Conservation (phyloP, 768 basidiomycete species). For the Russula lepida region DNA sequence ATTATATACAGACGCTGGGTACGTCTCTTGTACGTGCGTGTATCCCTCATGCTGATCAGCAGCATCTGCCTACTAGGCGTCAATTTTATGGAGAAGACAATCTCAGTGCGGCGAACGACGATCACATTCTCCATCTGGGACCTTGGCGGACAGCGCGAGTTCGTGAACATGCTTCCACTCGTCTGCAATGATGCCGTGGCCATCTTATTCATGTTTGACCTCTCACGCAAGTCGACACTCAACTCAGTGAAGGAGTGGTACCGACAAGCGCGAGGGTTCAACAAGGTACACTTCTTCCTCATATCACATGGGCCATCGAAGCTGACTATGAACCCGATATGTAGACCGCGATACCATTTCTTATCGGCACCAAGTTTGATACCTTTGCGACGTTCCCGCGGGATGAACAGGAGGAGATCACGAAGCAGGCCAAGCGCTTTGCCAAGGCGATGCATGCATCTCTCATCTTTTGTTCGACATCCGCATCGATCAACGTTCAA, state of each 20-base stretch:
- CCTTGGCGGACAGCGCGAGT: constrained; percentile 93
- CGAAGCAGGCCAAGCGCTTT: constrained; percentile 98
- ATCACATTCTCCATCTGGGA: constrained; percentile 99
- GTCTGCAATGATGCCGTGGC: constrained; percentile 99
- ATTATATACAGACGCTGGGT: constrained; percentile 99
- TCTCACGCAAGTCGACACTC: constrained; percentile 92
- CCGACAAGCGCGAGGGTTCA: constrained; percentile 96
- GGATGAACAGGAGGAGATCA: constrained; percentile 99
- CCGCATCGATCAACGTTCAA: constrained; percentile 98
- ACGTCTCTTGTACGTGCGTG: constrained; percentile 26
- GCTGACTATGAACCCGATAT: constrained; percentile 1
- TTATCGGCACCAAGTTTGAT: constrained; percentile 98
- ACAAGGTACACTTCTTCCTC: constrained; percentile 60
- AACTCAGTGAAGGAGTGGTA: constrained; percentile 99
- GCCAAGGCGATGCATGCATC: constrained; percentile 99
- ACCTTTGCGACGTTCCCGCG: constrained; percentile 90
- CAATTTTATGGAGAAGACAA: constrained; percentile 99
- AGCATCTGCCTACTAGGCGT: constrained; percentile 47
- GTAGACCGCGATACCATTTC: constrained; percentile 95
- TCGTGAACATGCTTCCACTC: constrained; percentile 97
- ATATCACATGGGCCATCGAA: not conserved
- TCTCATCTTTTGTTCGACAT: constrained; percentile 98
- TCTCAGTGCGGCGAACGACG: constrained; percentile 94
- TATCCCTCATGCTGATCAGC: constrained; percentile 10
- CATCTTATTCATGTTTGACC: constrained; percentile 99